phyloP scores from a whole-genome alignment of 768 basidiomycete genomes.

The Lactarius tabidus region DNA sequence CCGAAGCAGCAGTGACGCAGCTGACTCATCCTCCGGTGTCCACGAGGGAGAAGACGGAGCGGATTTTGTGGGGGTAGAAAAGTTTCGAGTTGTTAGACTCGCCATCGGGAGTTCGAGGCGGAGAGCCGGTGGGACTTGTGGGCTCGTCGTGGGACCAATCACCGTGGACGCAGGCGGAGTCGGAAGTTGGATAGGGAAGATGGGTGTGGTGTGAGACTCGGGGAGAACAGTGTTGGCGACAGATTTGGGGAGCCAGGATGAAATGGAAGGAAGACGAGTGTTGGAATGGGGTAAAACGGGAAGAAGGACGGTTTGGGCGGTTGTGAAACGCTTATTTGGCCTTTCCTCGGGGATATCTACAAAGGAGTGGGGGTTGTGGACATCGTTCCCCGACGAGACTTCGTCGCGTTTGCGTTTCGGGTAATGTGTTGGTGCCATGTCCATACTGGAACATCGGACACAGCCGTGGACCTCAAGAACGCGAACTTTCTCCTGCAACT shows the following conservation, averaged over 20 bases:
- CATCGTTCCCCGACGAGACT: conserved; percentile 9
- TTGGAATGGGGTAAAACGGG: background rate
- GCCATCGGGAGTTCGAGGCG: conserved; percentile 24
- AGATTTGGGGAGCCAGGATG: conserved; percentile 22
- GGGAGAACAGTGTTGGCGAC: conserved; percentile 5
- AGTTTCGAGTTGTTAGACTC: background rate
- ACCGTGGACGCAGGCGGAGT: conserved; percentile 23
- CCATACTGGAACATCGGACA: conserved; percentile 8
- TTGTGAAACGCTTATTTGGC: conserved; percentile 13
- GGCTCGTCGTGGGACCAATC: conserved; percentile 22
- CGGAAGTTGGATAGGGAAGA: conserved; percentile 21
- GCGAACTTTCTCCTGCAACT: conserved; percentile 24
- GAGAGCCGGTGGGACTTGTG: conserved; percentile 24
- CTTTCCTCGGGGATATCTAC: background rate
- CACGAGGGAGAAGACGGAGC: conserved; percentile 20
- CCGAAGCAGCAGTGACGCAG: conserved; percentile 25
- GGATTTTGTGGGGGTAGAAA: background rate
- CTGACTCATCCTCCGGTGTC: conserved; percentile 26
- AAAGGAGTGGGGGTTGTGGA: conserved; percentile 11
- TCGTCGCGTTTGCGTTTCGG: conserved; percentile 21
- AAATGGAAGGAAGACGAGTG: conserved; percentile 26
- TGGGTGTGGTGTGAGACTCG: conserved; percentile 5
- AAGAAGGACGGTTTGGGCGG: background rate
- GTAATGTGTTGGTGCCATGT: background rate
- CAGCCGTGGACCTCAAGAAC: conserved; percentile 19